Conservation (phyloP, 257 asterid species). For the Solanum virginianum region DNA sequence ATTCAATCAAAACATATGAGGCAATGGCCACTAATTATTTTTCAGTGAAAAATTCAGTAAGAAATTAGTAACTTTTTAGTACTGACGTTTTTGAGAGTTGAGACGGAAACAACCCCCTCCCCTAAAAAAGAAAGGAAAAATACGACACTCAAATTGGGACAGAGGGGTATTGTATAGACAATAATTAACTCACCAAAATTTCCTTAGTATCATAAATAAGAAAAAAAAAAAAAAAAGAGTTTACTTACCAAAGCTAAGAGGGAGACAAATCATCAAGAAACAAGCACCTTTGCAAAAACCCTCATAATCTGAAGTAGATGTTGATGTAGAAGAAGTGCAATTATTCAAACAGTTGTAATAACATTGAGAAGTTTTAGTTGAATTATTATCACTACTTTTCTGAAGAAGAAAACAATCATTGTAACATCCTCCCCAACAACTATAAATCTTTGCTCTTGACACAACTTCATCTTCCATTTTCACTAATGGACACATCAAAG, state of each 20-base stretch:
- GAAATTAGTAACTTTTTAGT: too few species aligned
- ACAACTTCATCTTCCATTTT: background rate
- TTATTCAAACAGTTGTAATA: background rate
- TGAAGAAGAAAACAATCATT: background rate
- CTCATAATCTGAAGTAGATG: constrained; percentile 6
- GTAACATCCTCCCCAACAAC: constrained; percentile 9
- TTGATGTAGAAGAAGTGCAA: constrained; percentile 1
- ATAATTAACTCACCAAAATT: background rate
- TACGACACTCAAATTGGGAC: background rate
- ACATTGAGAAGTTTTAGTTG: background rate
- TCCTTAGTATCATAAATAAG: background rate
- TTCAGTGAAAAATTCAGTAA: too few species aligned
- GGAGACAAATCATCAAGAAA: constrained; percentile 16
- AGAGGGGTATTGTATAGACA: background rate
- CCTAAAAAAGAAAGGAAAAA: too few species aligned
- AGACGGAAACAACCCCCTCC: too few species aligned
- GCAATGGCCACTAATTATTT: too few species aligned
- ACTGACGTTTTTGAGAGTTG: too few species aligned
- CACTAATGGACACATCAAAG: background rate
- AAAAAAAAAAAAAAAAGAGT: background rate
- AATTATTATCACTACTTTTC: background rate
- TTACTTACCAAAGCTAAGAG: constrained; percentile 16
- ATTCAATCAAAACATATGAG: too few species aligned
- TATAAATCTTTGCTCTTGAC: background rate
- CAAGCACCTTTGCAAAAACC: constrained; percentile 42